Percentiles rank a stretch among this genome's conserved stretches.
Conservation (phyloP, 495 filamentous ascomycete species). For the Penicillium alfredii region DNA sequence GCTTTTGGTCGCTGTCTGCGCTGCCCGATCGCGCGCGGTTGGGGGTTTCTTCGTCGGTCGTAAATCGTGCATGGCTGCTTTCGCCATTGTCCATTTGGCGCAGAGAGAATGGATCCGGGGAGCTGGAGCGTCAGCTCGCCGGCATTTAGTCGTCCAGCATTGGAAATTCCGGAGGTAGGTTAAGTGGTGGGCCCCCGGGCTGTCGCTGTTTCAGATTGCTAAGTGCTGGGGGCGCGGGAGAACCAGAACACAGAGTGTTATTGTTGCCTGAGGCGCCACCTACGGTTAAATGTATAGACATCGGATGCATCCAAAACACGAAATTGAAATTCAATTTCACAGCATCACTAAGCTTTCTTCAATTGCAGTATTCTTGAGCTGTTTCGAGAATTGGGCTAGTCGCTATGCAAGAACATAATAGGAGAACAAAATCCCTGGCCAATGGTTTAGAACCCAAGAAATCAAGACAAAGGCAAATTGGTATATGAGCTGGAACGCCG, state of each 20-base stretch:
- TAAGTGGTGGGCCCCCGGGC: constrained; percentile 1
- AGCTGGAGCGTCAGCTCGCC: constrained; percentile 18
- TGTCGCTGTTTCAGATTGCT: constrained; percentile 1
- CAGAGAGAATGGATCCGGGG: constrained; percentile 12
- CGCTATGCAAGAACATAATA: constrained; percentile 31
- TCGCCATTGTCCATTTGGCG: constrained; percentile 38
- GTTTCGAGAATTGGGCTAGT: no score
- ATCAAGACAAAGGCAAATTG: constrained; percentile 22
- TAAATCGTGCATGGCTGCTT: constrained; percentile 21
- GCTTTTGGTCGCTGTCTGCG: constrained; percentile 50
- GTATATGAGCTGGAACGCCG: constrained; percentile 30
- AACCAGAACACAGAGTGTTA: no score
- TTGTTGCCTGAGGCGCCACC: no score
- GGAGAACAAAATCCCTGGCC: constrained; percentile 29
- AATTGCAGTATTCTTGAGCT: no score
- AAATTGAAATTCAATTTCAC: no score
- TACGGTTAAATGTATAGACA: no score
- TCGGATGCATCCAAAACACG: no score
- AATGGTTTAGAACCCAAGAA: constrained; percentile 3
- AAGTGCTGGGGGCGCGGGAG: constrained; percentile 22
- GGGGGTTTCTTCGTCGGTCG: constrained; percentile 23
- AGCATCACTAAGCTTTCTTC: no score
- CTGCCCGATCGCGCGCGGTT: constrained; percentile 35
- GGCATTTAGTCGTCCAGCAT: constrained; percentile 20
- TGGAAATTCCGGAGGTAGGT: background rate